These are phyloP conservation scores for Mortierella alpina DNA, from an alignment of 192 early-diverging fungal species.

Conservation along the genomic window DNA sequence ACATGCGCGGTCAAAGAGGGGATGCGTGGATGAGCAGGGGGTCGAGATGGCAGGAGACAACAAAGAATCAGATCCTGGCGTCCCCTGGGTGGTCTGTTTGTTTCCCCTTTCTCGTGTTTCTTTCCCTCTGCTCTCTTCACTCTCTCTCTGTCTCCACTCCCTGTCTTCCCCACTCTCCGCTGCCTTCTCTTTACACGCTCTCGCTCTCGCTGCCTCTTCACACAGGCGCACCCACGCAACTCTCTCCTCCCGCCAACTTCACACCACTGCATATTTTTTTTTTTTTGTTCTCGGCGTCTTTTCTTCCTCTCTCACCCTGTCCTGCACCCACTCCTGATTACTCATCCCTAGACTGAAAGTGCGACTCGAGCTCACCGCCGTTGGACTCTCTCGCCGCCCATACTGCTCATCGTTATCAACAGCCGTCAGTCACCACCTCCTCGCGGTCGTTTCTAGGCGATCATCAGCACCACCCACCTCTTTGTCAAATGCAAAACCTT, in stretches of 20 bases:
- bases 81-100: neutral
- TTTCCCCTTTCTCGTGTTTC: neutral
- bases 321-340: neutral
- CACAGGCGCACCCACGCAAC: neutral
- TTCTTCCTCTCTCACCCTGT: neutral
- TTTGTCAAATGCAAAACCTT: constrained; percentile 36
- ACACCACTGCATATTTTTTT: neutral
- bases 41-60: too few species aligned
- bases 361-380: too few species aligned
- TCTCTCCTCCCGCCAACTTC: neutral
- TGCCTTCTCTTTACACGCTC: neutral
- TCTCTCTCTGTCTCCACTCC: neutral
- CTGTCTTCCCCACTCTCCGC: neutral
- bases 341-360: neutral
- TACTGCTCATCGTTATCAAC: neutral
- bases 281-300: neutral
- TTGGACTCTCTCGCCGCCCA: neutral
- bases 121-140: neutral
- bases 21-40: too few species aligned
- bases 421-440: neutral
- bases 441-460: too few species aligned
- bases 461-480: neutral
- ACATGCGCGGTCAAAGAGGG: too few species aligned
- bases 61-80: too few species aligned
- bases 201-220: neutral